Evolutionary conservation across 176 grass and related monocot species (phyloP), one percentile per base, ranked within the genome.

Genomic region (Aegilops speltoides): DNA sequence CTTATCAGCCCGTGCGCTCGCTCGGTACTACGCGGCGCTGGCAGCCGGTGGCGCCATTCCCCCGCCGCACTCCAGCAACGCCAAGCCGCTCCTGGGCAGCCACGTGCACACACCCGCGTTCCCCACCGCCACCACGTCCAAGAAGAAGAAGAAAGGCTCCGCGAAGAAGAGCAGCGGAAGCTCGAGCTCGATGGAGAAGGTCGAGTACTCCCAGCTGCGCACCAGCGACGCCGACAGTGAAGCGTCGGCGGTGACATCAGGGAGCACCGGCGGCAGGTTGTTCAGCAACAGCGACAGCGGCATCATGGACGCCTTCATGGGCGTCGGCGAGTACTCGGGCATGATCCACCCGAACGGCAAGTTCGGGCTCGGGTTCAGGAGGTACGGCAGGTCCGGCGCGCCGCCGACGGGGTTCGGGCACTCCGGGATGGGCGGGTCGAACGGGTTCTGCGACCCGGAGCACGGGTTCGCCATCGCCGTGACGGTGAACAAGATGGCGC

Each of bases 351-450:
- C 86, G 1, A 71, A 92, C n/a, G 83, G 88, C 66, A 95, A 90
- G 87, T 98, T 98, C 1, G 96, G 95, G 45, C 90, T 98, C 5
- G 96, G 93, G 7, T 98, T 98, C 88, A 91, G 96, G 88, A 89
- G 86, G 88, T 98, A 93, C 63, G 81, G 65, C 36, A 66, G 41
- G 40, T 2, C 80, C 28, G 72, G 77, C 3, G 91, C n/a, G 26
- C 83, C 81, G 14, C 26, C 88, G 13, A 86, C 63, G 3, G 64
- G 63, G 75, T 98, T 98, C 10, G 97, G 97, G 23, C 97, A 98
- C 74, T 94, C 97, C 0, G 97, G 97, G 41, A 81, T 98, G 52
- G 97, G 94, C 16, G 97, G 97, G 2, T 98, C 97, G 20, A 93
- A 92, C 0, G 97, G 90, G 69, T 94, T 92, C 68, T 96, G 93